phyloP scores from a whole-genome alignment of 306 rosid species.

The Quercus wislizeni region DNA sequence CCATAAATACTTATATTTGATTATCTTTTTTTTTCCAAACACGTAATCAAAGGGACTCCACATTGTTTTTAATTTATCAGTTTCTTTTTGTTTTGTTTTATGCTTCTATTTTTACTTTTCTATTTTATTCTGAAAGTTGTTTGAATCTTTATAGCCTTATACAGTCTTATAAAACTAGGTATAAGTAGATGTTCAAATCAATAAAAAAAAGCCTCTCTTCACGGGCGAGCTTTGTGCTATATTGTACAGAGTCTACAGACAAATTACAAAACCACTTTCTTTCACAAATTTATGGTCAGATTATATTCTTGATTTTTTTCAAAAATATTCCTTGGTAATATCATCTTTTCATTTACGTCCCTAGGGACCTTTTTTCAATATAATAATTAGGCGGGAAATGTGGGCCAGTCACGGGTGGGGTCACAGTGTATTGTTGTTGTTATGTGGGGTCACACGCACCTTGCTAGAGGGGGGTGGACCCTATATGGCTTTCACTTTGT shows the following conservation, averaged over 20 bases:
- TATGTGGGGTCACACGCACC: slow-evolving; percentile 1
- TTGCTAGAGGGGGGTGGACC: slow-evolving; percentile 2
- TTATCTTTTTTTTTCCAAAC: too few relatives aligned
- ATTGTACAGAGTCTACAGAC: slow-evolving; percentile 1
- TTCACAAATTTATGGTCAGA: neutral
- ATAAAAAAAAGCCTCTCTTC: slow-evolving; percentile 20
- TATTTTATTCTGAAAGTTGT: neutral
- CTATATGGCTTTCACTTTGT: neutral
- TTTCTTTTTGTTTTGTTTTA: too few relatives aligned
- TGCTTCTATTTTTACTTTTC: too few relatives aligned
- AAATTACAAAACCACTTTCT: neutral
- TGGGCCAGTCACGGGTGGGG: slow-evolving; percentile 32
- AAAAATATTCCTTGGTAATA: neutral
- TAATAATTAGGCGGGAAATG: slow-evolving; percentile 46
- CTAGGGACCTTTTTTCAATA: neutral
- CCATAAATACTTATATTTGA: too few relatives aligned
- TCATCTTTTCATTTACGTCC: neutral
- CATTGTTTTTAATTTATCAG: too few relatives aligned
- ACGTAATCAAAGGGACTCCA: too few relatives aligned
- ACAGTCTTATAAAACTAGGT: neutral
- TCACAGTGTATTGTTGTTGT: neutral
- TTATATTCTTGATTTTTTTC: neutral
- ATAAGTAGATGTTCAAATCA: neutral
- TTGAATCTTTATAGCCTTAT: neutral
- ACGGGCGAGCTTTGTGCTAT: slow-evolving; percentile 11